Evolutionary conservation across 768 basidiomycete genomes (phyloP), one percentile per base, ranked within the genome.

Genomic region (Panellus pusillus): DNA sequence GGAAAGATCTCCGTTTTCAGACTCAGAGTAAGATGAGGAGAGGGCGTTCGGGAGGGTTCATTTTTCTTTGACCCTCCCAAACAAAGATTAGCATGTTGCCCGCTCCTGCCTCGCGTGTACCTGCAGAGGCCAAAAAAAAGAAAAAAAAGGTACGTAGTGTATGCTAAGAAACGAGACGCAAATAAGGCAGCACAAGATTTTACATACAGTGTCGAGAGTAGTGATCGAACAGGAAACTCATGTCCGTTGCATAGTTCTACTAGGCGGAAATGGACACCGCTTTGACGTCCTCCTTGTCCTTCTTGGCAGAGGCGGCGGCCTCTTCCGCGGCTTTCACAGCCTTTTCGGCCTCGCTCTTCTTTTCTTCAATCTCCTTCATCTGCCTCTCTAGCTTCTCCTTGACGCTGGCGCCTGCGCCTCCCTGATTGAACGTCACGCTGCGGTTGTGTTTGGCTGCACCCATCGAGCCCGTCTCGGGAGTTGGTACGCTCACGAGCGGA

Each of bases 341-440:
- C 67, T 81, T 80, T 69, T 87, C 82, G 35, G 80, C 81, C 59
- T 82, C 74, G 36, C 60, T 75, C 70, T 80, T 85, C 68, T 81
- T 81, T 61, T 81, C 82, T 68, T 90, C 82, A 20, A 87, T 74
- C 65, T 86, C 85, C 69, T 80, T 84, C 62, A 83, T 78, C 65
- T 79, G 71, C 55, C 78, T 74, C 55, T 79, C 75, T 50, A 74
- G 55, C 54, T 74, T 73, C 55, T 74, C 74, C 65, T 79, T 82
- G 50, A 79, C 72, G 65, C 70, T 18, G 68, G 65, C 24, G 70
- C 63, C 53, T 63, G 65, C 32, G 72, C 57, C 31, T 63, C 38
- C 47, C 59, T 75, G 81, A 61, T 89, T 90, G 64, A 92, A 92
- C 40, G 80, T 83, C 59, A 90, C 73, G 52, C 84, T 90, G 65